Evolutionary conservation across 176 grass and related monocot genomes (phyloP), one percentile per base, ranked within the genome.

Genomic region (Rhipidocladum racemiflorum): DNA sequence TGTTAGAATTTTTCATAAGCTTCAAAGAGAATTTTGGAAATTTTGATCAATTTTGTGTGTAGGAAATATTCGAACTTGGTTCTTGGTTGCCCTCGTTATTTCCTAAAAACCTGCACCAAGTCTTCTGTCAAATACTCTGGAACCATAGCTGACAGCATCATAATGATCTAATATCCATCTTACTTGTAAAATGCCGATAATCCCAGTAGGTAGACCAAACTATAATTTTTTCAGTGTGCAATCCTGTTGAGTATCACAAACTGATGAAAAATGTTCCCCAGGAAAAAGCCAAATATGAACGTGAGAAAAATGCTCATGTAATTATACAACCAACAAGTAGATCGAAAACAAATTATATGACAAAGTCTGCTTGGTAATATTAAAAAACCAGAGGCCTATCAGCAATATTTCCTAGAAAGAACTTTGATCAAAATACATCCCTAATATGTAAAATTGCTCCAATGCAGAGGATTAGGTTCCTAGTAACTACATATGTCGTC

Each of bases 201-300:
- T 89, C 87, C 87, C 83, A 89, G 87, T 83, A 81, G 77, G 83
- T 71, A 81, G 83, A 85, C 83, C 83, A 89, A 85, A 89, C 79
- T 77, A 89, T 84, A 85, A 85, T 85, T 82, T 64, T 89, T 81
- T 89, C 88, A 86, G 72, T 85, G 88, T 89, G 88, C 88, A 89
- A 89, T 82, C 87, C 87, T 89, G 87, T 89, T 85, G 77, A 89
- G 87, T 85, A 89, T 77, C 53, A 85, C 88, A 89, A 81, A 89
- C 21, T 86, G 72, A 89, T 89, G 88, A 89, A 89, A 80, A 82
- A 77, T 77, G 29, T 77, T 89, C 56, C 83, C 88, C 77, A 86
- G 7, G 61, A 53, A 89, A 77, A 89, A 69, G 36, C 18, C 27
- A 85, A 85, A 82, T 64, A 81, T 64, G 82, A 85, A 81, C 83